phyloP scores from a whole-genome alignment of 257 asterid genomes.

The Coffea canephora region DNA sequence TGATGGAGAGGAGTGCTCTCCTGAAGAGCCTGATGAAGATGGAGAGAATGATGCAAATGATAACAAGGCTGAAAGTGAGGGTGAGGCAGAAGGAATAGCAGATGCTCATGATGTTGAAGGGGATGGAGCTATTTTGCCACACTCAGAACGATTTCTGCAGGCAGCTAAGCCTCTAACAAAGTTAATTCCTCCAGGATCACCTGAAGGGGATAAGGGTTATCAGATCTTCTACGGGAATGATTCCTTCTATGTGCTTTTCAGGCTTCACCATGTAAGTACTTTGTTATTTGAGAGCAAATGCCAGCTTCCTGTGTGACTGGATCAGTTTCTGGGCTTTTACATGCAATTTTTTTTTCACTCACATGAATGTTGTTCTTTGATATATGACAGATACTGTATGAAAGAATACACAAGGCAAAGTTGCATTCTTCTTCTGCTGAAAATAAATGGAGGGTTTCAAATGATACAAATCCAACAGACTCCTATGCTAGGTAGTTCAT shows the following conservation, averaged over 20 bases:
- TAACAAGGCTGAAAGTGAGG: conserved; percentile 75
- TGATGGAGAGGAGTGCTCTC: conserved; percentile 68
- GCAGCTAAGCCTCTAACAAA: conserved; percentile 59
- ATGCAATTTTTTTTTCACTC: conserved; percentile 10
- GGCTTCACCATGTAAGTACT: conserved; percentile 78
- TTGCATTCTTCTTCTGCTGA: conserved; percentile 66
- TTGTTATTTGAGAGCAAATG: not conserved
- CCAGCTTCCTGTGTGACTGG: conserved; percentile 7
- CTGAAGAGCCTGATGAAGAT: conserved; percentile 62
- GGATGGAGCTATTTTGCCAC: conserved; percentile 26
- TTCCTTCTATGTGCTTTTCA: conserved; percentile 76
- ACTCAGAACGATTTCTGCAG: conserved; percentile 47
- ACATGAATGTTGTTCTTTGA: conserved; percentile 20
- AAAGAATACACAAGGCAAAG: conserved; percentile 78
- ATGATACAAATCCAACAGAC: conserved; percentile 46
- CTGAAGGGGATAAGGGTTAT: conserved; percentile 42
- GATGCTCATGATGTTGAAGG: conserved; percentile 63
- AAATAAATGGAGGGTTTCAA: conserved; percentile 64
- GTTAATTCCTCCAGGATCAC: conserved; percentile 37
- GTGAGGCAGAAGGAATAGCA: conserved; percentile 56
- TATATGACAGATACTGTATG: conserved; percentile 68
- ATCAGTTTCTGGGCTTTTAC: conserved; percentile 12
- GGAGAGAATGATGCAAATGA: conserved; percentile 53
- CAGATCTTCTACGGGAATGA: conserved; percentile 75
- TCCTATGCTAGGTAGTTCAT: conserved; percentile 66